phyloP scores from a whole-genome alignment of 768 basidiomycete species.

The Tricholoma terreum region DNA sequence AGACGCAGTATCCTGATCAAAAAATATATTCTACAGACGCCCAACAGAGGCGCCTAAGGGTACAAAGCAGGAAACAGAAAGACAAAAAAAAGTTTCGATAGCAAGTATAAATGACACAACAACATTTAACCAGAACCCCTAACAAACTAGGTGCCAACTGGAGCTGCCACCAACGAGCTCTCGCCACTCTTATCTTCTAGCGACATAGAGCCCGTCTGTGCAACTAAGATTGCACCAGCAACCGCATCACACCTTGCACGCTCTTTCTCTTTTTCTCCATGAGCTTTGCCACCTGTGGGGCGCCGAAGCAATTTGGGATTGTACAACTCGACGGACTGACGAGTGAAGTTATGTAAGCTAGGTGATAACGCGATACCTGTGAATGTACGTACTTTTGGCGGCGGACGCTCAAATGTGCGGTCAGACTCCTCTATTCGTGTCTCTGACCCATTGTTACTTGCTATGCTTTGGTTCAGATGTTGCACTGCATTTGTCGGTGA shows the following conservation, averaged over 20 bases:
- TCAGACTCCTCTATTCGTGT: conserved; percentile 45
- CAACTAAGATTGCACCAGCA: conserved; percentile 33
- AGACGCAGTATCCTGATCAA: background rate
- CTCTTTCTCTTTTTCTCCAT: conserved; percentile 30
- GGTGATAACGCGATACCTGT: background rate
- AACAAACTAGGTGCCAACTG: background rate
- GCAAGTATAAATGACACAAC: conserved; percentile 13
- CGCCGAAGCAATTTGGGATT: conserved; percentile 33
- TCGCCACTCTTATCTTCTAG: conserved; percentile 26
- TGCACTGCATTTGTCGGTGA: conserved; percentile 30
- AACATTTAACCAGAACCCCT: conserved; percentile 6
- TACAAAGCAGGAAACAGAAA: conserved; percentile 12
- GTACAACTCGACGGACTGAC: conserved; percentile 31
- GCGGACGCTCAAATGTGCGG: conserved; percentile 43
- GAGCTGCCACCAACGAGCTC: background rate
- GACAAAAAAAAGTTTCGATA: conserved; percentile 12
- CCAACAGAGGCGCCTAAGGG: background rate
- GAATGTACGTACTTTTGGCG: conserved; percentile 36
- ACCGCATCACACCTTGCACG: conserved; percentile 32
- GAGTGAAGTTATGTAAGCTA: background rate
- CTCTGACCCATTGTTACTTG: conserved; percentile 17
- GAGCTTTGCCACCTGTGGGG: conserved; percentile 18
- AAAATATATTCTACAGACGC: background rate
- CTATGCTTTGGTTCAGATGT: conserved; percentile 24
- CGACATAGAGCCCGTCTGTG: conserved; percentile 34